Base-by-base conservation (phyloP, 2,329 filamentous ascomycete genomes). In the Clonostachys sp. region DNA sequence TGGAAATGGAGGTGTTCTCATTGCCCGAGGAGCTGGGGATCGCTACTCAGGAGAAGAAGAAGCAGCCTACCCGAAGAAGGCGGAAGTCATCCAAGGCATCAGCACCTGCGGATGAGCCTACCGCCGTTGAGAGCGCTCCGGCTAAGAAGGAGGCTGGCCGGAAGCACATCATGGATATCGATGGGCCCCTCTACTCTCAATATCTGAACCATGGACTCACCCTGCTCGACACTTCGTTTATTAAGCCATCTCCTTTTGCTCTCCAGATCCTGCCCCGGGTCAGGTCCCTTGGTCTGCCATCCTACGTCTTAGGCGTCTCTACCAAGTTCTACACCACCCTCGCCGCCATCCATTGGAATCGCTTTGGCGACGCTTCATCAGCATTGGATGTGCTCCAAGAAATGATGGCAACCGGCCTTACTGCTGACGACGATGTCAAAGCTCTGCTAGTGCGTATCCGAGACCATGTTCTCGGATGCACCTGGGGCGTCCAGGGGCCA, bases 241-340 rank as follows among this genome's bases (percentile, higher is more conserved):
- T 58, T 10, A 74, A 70, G 12, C 67, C 79, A 0, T 90, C 86
- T 1, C 71, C 75, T 0, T 70, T 87, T 1, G 71, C 74, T 0
- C 73, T 87, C 41, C 73, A 74, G 41, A 64, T 91, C 24, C 70
- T 91, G 1, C 85, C 87, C 0, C 77, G 78, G 8, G 70, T 91
- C 55, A 87, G 87, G 59, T 72, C 76, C 41, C 72, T 89, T 1
- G 87, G 87, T 2, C 74, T 86, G 2, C 77, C 80, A 2, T 86
- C 85, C 0, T 89, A 86, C 57, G 82, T 89, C 7, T 75, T 92
- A 1, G 87, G 86, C 43, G 84, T 81, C 6, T 83, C 83, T 16
- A 86, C 86, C 0, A 70, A 77, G 0, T 79, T 91, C 40, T 91
- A 88, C 70, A 84, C 86, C 58, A 73, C 80, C 44, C 73, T 90